Evolutionary conservation across 2,329 filamentous ascomycete genomes (phyloP), one percentile per base, ranked within the genome.

Genomic region (Chaetoscypha palmicola): DNA sequence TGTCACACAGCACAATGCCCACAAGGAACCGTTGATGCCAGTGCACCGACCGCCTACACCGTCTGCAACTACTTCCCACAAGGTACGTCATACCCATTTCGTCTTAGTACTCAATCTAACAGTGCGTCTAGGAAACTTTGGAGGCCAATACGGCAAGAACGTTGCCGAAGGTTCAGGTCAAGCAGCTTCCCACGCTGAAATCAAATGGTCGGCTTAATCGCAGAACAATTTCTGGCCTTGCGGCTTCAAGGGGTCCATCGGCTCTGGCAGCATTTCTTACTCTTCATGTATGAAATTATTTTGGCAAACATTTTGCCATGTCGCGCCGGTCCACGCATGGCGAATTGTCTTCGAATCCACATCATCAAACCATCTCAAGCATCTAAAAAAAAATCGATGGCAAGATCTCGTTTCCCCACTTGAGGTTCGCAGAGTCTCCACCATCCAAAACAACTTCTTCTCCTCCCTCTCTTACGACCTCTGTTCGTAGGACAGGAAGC

Each of bases 61-160:
- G 87, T 94, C 58, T 95, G 88, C 81, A 91, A 95, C 76, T 95
- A 95, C 71, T 70, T 68, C 54, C 74, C 79, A 49, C 68, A 79
- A 51, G 88, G 86, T 86, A 78, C 65, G 78, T 65, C 21, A 10
- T 14, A 21, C 37, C n/a, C 21, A 31, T 2, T 20, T 24, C 10
- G 22, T 10, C 12, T 26, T 17, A 3, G n/a, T 38, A 28, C 16
- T 36, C n/a, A 10, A 11, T 5, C 34, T 20, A 36, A 35, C 11
- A 44, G 45, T 30, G 38, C 19, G 22, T 14, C 17, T 40, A 73
- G 74, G 77, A 39, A 82, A 83, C 66, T 68, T 72, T 42, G 66
- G 55, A 11, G 70, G 68, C 47, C 62, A 73, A 55, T 83, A 77
- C 55, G 71, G 52, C 39, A 55, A 57, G 35, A 78, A 82, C 54